Base-by-base conservation (phyloP, 805 yeast species). In the Yarrowia yakushimensis region DNA sequence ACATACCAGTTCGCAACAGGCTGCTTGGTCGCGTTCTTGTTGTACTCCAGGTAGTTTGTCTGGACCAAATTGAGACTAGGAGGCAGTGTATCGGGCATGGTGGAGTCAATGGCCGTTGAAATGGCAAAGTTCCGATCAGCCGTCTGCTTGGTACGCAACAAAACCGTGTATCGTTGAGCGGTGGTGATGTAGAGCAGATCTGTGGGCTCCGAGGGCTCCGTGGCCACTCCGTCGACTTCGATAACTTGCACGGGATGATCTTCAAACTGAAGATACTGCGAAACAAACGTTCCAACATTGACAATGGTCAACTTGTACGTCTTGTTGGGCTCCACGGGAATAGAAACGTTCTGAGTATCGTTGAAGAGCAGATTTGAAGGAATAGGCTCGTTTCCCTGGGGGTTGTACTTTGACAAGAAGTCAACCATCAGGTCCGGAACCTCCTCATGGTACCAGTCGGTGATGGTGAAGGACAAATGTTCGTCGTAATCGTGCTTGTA, bases 161-260 rank as follows among this genome's bases (percentile, higher is more conserved):
- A 78, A 10, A 90, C 85, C 30, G 90, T 82, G 75, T 88, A 90
- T 70, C 98, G 85, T 77, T 92, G 98, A 46, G 97, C 97, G 63
- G 85, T 90, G 10, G 96, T 84, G 69, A 92, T 82, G 74, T 89
- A 90, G 46, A 92, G 68, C 78, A 83, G 79, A 31, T 79, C 80
- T 12, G 96, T 87, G 23, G 60, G 42, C 18, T 57, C 63, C 2
- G 55, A 17, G 48, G 84, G 85, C 73, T 90, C 87, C 17, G 89
- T 92, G 67, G 86, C 81, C 42, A 91, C 77, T 72, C 97, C 97
- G 73, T 92, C 97, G 52, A 90, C 87, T 70, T 90, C 97, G 66
- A 93, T 86, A 54, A 92, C 86, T 6, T 89, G 85, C 76, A 92
- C 81, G 33, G 80, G 82, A 76, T 92, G 97, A 74, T 85, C 96